Base-by-base conservation (phyloP, 129 eudicot species). In the Rutidosis leptorrhynchoides region DNA sequence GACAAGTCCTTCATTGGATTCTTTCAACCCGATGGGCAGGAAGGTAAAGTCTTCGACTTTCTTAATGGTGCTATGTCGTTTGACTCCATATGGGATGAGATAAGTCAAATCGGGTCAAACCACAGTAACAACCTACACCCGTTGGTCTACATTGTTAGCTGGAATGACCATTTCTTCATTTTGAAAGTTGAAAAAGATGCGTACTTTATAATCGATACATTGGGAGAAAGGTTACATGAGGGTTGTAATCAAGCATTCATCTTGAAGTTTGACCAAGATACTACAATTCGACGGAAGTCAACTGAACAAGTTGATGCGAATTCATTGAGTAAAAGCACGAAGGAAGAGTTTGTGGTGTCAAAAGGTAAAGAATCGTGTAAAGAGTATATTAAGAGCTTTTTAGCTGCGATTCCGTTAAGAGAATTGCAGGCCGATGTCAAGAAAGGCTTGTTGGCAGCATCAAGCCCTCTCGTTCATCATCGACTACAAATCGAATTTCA, bases 391-490 rank as follows among this genome's bases (percentile, higher is more conserved):
- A 90, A 90, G 82, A 82, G 73, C 48, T 90, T 90, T 74, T 73
- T 90, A 77, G 95, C 97, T 68, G 88, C 90, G 20, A 82, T 90
- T 17, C 97, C 95, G 6, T 79, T 90, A 46, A 73, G 97, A 55
- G 97, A 90, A 73, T 55, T 90, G 79, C 87, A 77, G 58, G 65
- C 74, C 20, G 97, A 90, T 83, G 56, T 86, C 15, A 74, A 89
- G 80, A 89, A 78, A 75, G 90, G 96, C 51, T 67, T 89, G 55
- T 43, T 71, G 48, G 59, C 75, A 1, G 68, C 82, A 27, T 86
- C 86, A 17, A 77, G 85, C 24, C 85, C 90, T 0, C 76, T 82
- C 71, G 84, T 81, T 70, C 95, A 40, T 40, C 46, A 40, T 40
- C 16, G 46, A 40, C 46, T 40, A 40, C 46, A 40, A 40, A 40